Evolutionary conservation across 331 rosid species (phyloP).

Genomic region (Pyracantha coccinea): DNA sequence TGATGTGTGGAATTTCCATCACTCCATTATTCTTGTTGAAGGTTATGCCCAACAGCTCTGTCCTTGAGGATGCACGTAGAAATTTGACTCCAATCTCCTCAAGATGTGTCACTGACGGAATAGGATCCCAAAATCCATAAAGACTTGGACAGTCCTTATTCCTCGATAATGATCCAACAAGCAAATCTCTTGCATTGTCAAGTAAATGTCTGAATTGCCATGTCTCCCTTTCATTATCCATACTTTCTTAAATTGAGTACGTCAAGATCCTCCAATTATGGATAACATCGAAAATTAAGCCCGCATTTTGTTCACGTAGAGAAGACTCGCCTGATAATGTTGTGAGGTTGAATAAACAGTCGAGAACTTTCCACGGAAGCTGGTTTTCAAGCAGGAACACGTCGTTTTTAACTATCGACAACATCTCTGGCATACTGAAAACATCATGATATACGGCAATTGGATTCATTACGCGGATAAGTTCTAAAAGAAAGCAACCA

Average conservation of each 20-base stretch:
- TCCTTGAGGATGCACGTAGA: fast-evolving
- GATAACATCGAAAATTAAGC: too few species aligned
- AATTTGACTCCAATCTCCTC: too few species aligned
- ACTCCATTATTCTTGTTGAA: fast-evolving
- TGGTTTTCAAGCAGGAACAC: neutral
- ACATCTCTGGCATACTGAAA: neutral
- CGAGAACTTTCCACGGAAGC: too few species aligned
- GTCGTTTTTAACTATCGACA: neutral
- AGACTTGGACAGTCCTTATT: fast-evolving
- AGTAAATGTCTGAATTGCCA: neutral
- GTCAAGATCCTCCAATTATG: too few species aligned
- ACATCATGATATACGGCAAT: neutral
- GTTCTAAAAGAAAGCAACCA: neutral
- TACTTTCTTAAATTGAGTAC: too few species aligned
- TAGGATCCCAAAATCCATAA: fast-evolving
- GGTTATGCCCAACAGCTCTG: too few species aligned
- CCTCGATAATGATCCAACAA: neutral
- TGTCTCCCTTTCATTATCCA: too few species aligned
- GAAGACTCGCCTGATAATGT: too few species aligned
- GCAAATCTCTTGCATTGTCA: neutral
- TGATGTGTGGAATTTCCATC: fast-evolving
- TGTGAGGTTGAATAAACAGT: neutral
- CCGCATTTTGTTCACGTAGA: too few species aligned
- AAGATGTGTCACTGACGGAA: neutral
- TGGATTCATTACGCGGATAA: neutral